Evolutionary conservation across 2,329 filamentous ascomycete genomes (phyloP), one percentile per base, ranked within the genome.

Genomic region (Cladophialophora carrionii): DNA sequence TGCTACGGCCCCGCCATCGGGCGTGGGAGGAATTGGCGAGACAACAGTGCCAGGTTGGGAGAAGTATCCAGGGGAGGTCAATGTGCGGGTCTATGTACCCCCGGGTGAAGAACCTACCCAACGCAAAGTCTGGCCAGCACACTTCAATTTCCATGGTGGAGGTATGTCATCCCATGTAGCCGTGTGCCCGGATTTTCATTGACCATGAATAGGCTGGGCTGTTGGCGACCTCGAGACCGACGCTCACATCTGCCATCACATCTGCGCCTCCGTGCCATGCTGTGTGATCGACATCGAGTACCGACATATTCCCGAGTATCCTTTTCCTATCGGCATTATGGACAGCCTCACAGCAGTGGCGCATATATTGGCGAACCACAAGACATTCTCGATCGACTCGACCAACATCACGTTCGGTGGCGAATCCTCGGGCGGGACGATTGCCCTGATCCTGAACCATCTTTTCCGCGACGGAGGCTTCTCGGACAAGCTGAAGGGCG

Each of bases 81-180:
- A 66, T 54, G 68, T 72, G 17, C 61, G 70, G 31, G 70, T 72
- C n/a, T 72, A 71, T 54, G 70, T 71, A 29, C 70, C 70, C 2
- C 68, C 70, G 1, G 70, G 70, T n/a, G 70, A 72, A 64, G 68
- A 70, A 61, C 65, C 64, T 20, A 66, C 67, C 20, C 55, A 62
- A 22, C 64, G 70, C 59, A 70, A 71, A 57, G 66, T 70, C n/a
- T 72, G 70, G 70, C 70, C 70, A 9, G 69, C 68, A 49, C 70
- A 72, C 63, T 71, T 72, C 62, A 71, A 72, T 59, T 72, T 72
- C 58, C 70, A 72, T 43, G 70, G 70, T 31, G 70, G 70, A 61
- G 70, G 70, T 71, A 70, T 52, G 48, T 61, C 32, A 29, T n/a
- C 31, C 17, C 37, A 5, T 43, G 7, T 5, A 10, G n/a, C 48